A percentile compares a stretch with the other conserved stretches of the same genome.
Evolutionary conservation across 192 early-diverging fungal species (phyloP).

Genomic region (Endogone sp.): DNA sequence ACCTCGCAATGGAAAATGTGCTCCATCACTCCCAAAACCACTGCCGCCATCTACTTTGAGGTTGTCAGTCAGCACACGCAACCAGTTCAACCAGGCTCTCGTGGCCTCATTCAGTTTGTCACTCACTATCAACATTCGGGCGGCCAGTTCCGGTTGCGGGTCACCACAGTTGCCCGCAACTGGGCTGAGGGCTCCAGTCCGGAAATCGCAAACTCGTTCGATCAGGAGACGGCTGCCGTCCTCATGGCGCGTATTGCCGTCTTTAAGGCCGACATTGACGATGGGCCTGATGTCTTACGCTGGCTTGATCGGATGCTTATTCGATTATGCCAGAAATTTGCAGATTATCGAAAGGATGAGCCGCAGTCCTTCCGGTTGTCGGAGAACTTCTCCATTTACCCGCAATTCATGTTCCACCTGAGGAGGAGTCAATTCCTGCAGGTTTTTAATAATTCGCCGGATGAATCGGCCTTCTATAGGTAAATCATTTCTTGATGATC

Average conservation of each 20-base stretch:
- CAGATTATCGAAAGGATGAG: conserved; percentile 94
- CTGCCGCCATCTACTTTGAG: conserved; percentile 93
- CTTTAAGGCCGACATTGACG: conserved; percentile 96
- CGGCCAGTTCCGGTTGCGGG: conserved; percentile 85
- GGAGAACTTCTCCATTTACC: conserved; percentile 97
- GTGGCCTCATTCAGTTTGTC: conserved; percentile 91
- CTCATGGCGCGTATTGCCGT: conserved; percentile 96
- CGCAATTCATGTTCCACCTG: conserved; percentile 99
- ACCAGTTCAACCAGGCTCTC: conserved; percentile 73
- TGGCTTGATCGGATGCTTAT: conserved; percentile 99
- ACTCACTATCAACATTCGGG: conserved; percentile 95
- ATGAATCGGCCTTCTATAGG: conserved; percentile 93
- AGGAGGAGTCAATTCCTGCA: conserved; percentile 96
- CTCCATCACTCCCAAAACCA: conserved; percentile 79
- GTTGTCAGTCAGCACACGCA: conserved; percentile 86
- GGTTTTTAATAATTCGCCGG: conserved; percentile 98
- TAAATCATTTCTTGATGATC: conserved; percentile 23
- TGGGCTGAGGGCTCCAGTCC: conserved; percentile 77
- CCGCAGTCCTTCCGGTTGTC: conserved; percentile 85
- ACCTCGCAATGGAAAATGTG: conserved; percentile 97
- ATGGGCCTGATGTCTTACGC: conserved; percentile 93
- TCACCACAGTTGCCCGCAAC: conserved; percentile 92
- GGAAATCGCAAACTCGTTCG: conserved; percentile 87
- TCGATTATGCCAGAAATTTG: conserved; percentile 96
- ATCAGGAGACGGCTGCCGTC: conserved; percentile 97